Conservation (phyloP, 2,329 filamentous ascomycete genomes). For the Phyllosticta capitalensis region DNA sequence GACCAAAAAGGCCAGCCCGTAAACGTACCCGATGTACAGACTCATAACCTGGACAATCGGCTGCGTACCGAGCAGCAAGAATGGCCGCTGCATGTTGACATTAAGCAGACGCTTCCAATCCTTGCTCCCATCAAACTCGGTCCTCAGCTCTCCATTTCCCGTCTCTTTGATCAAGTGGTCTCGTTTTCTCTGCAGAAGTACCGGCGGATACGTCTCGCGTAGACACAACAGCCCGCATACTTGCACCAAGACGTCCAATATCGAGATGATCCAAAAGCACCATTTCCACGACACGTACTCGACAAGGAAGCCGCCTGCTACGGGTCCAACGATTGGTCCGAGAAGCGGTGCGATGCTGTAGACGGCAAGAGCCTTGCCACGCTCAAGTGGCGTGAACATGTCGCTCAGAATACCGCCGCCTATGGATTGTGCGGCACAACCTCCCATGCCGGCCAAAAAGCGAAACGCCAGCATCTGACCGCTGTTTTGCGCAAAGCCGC, state of each 20-base stretch:
- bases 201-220: slow-evolving; percentile 41
- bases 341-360: slow-evolving; percentile 55
- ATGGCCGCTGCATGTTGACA: slow-evolving; percentile 52
- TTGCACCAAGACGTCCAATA: slow-evolving; percentile 52
- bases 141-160: slow-evolving; percentile 43
- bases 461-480: slow-evolving; percentile 48
- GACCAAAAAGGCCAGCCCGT: slow-evolving; percentile 48
- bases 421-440: slow-evolving; percentile 48
- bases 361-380: slow-evolving; percentile 51
- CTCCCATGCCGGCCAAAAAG: slow-evolving; percentile 50
- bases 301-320: slow-evolving; percentile 55
- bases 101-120: slow-evolving; percentile 31
- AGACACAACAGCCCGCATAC: slow-evolving; percentile 52
- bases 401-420: slow-evolving; percentile 36
- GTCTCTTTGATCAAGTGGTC: slow-evolving; percentile 46
- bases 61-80: slow-evolving; percentile 63
- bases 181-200: slow-evolving; percentile 44
- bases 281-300: slow-evolving; percentile 61
- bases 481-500: slow-evolving; percentile 45
- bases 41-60: slow-evolving; percentile 65
- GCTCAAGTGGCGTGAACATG: slow-evolving; percentile 24
- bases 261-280: slow-evolving; percentile 59
- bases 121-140: slow-evolving; percentile 34
- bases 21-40: slow-evolving; percentile 54
- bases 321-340: slow-evolving; percentile 49